Base-by-base conservation (phyloP, 805 yeast genomes). In the Suhomyces sp. region DNA sequence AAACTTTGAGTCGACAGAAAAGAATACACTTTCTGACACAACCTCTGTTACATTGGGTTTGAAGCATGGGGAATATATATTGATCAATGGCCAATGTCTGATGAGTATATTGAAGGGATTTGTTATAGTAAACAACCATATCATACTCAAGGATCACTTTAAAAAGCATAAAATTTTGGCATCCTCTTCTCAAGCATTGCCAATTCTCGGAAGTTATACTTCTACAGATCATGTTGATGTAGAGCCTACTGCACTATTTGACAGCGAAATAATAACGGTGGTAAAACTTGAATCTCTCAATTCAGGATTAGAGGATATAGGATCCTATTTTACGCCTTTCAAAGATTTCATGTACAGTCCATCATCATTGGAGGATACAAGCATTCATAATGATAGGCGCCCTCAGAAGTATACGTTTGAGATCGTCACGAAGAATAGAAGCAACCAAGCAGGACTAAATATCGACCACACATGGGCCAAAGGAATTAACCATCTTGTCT, bases 71-170 rank as follows among this genome's bases (percentile, higher is more conserved):
- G 82, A 83, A 52, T 70, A 61, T 48, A 53, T 83, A 2, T 57
- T 81, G 40, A 50, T 83, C 1, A 67, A 70, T 51, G 87, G 88
- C 0, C 82, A 77, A 54, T 82, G 72, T 56, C 59, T 46, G 4
- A 48, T 83, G 23, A 61, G 62, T 3, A 66, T 83, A 0, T 76
- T 74, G 54, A 62, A 78, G 49, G 88, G 88, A 15, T 76, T 79
- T 0, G 61, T 80, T 0, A 55, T 65, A 3, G 54, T 83, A 1
- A 83, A 84, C 56, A 71, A 77, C 12, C 51, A 57, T 57, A 58
- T 58, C 29, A 33, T 61, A 4, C 56, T 52, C 46, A 60, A 57
- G 51, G 67, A 17, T 42, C 58, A 76, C 60, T 59, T 72, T 67
- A 17, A 56, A 56, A 29, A 55, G 54, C 5, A 58, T 52, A 17